Base-by-base conservation (phyloP, 2,329 filamentous ascomycete genomes). In the Aureobasidium vineae region DNA sequence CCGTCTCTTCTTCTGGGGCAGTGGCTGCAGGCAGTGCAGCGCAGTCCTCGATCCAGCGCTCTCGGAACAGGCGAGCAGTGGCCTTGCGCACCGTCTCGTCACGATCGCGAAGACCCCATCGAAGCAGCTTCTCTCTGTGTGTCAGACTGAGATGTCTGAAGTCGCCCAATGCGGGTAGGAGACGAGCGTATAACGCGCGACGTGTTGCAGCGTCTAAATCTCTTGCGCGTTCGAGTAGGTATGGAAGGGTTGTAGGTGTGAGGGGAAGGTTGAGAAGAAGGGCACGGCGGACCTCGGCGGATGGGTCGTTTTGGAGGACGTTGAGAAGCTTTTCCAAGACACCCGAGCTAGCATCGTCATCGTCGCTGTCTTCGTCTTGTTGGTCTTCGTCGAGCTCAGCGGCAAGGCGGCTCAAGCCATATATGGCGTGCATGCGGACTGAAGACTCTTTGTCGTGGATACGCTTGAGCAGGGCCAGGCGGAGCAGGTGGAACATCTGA, bases 41-140 rank as follows among this genome's bases (percentile, higher is more conserved):
- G 72, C 93, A 97, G 74, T 98, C 92, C 74, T 98, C 94, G 68
- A 99, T 94, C 95, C 95, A 99, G n/a, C 92, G 87, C 74, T 97
- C 93, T 68, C 90, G 88, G 79, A 99, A 99, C 7, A 98, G 82
- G 53, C 91, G 89, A 8, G 90, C 92, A 3, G 95, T 91, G 10
- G 94, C 94, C 76, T 97, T 96, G 63, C 93, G 88, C 15, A 99
- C 95, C 71, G 90, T 92, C 71, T 98, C 94, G 71, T 99, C 95
- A 77, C 95, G 87, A 76, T 99, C 95, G 45, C 93, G 88, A 47
- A 99, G 81, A 60, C 95, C 95, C 95, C 95, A 99, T 45, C 95
- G 87, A 33, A 99, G 84, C 38, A 99, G 83, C 77, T 98, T 98
- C 78, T 99, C 95, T 74, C 95, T 85, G 88, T 98, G 96, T 1